These are phyloP conservation scores for Candida mattraensis DNA, from an alignment of 805 yeast species.

Conservation along the genomic window DNA sequence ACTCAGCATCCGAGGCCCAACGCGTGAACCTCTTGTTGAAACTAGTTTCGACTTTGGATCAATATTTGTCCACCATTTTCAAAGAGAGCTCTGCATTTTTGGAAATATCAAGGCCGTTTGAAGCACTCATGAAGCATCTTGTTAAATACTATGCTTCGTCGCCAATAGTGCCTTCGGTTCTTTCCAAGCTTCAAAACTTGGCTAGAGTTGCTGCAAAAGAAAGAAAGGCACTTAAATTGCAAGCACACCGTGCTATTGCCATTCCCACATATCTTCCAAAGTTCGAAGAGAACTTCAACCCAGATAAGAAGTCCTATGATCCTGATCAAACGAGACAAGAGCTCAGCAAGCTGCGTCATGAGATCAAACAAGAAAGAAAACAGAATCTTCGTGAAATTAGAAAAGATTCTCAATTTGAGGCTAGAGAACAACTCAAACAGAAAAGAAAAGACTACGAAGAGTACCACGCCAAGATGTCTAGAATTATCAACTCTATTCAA, in stretches of 20 bases:
- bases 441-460: conserved; percentile 73
- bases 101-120: conserved; percentile 56
- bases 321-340: conserved; percentile 80
- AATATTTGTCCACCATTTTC: conserved; percentile 43
- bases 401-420: conserved; percentile 81
- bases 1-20: conserved; percentile 13
- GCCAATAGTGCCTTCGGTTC: conserved; percentile 35
- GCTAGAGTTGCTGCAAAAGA: conserved; percentile 46
- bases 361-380: conserved; percentile 89
- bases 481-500: conserved; percentile 79
- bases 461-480: conserved; percentile 88
- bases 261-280: conserved; percentile 85
- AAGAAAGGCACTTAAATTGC: conserved; percentile 74
- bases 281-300: conserved; percentile 94
- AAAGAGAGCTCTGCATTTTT: conserved; percentile 60
- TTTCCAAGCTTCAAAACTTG: conserved; percentile 49
- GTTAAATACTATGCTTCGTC: conserved; percentile 36
- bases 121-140: conserved; percentile 41
- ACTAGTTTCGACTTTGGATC: conserved; percentile 35
- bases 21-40: conserved; percentile 35
- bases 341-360: conserved; percentile 74
- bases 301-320: conserved; percentile 91
- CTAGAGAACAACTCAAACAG: conserved; percentile 78
- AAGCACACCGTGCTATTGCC: conserved; percentile 79
- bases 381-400: conserved; percentile 86